Base-by-base conservation (phyloP, 2,329 filamentous ascomycete species). In the Aspergillus piperis region DNA sequence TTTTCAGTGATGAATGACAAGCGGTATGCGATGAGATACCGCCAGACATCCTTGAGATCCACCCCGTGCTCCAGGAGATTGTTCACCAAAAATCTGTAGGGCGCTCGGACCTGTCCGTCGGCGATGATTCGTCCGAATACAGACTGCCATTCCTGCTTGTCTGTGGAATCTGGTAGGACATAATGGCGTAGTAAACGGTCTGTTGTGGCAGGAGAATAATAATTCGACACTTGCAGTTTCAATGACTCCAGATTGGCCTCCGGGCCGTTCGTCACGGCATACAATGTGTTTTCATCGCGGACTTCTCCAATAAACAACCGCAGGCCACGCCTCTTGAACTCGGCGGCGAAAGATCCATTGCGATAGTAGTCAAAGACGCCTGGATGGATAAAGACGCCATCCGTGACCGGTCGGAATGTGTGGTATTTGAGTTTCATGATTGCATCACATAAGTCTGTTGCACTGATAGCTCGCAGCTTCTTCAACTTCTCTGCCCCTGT, bases 371-470 rank as follows among this genome's bases (percentile, higher is more conserved):
- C 68, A 1, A 76, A 71, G 64, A 81, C 77, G 0, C 71, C 73
- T 0, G 68, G 59, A 8, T 74, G 71, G 17, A 81, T 72, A 58
- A 82, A 81, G 1, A 74, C 32, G 7, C 72, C 71, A 50, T 82
- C 78, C 0, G 78, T 82, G 5, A 80, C 72, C 1, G 78, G 77
- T 2, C 80, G 76, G 69, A 81, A 82, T 0, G 79, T 82, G 61
- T 82, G 79, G 49, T 78, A 72, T 57, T 80, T 73, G 30, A 82
- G 65, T 8, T 77, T 64, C n/a, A 70, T 67, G 15, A 80, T 72
- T 0, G 73, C 71, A 3, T 62, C 61, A 2, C 78, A 64, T 2
- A 82, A 67, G 15, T 78, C 71, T 1, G 66, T 56, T 2, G 69
- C 63, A 4, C 65, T 67, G 3, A 79, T 63, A 5, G 67, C 54